phyloP scores from a whole-genome alignment of 1,284 basidiomycete species.

The Mycena sp. region DNA sequence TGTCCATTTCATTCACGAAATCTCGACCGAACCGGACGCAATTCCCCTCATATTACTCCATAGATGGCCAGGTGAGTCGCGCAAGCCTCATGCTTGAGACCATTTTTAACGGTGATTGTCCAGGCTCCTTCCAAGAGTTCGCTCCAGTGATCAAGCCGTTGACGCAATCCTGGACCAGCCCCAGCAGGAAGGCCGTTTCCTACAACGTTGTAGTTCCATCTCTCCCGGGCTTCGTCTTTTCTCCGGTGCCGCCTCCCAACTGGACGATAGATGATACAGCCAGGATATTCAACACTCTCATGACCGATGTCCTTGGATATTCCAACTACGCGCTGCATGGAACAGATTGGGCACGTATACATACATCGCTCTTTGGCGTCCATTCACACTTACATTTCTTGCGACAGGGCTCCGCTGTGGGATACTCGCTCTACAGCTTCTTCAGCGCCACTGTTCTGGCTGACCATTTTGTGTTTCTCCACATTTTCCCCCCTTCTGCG shows the following conservation, averaged over 20 bases:
- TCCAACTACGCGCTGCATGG: not conserved
- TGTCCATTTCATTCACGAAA: constrained; percentile 19
- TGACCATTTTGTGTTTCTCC: not conserved
- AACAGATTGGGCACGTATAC: not conserved
- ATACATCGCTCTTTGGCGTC: too few relatives aligned
- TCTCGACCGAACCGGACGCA: constrained; percentile 2
- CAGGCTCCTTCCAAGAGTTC: constrained; percentile 10
- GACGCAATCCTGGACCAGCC: not conserved
- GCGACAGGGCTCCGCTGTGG: not conserved
- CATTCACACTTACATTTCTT: too few relatives aligned
- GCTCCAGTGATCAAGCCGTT: constrained; percentile 2
- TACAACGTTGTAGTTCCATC: constrained; percentile 12
- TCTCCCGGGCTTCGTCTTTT: constrained; percentile 19
- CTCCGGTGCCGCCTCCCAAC: not conserved
- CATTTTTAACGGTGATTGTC: not conserved
- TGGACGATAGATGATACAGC: constrained; percentile 18
- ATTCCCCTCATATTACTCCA: constrained; percentile 17
- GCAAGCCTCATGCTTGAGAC: not conserved
- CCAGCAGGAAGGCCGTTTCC: not conserved
- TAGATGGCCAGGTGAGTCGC: constrained; percentile 13
- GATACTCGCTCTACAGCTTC: not conserved
- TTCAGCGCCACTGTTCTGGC: not conserved
- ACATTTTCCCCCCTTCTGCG: not conserved
- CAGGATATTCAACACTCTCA: constrained; percentile 18
- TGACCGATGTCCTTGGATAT: constrained; percentile 7